Evolutionary conservation across 345 rosid species (phyloP), one percentile per base, ranked within the genome.

Genomic region (Anastatica hierochuntica): DNA sequence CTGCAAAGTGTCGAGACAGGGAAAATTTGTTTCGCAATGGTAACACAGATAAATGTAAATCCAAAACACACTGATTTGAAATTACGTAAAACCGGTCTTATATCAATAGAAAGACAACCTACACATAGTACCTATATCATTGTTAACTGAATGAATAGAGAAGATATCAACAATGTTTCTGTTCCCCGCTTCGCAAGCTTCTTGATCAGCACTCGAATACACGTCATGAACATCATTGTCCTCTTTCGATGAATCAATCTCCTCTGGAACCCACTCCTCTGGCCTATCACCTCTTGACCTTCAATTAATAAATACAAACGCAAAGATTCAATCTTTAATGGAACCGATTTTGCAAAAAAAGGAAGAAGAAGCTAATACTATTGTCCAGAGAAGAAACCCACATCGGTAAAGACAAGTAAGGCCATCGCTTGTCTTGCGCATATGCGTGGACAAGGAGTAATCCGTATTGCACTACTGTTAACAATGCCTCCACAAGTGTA

Each of bases 361-460:
- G n/a, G n/a, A n/a, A n/a, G n/a, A n/a, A n/a, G n/a, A n/a, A 44
- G 27, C 43, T 17, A 60, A 40, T 21, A 4, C 31, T 20, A 59
- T 23, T 37, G 43, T 11, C 29, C 33, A 31, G 13, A 18, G 47
- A 41, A 63, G 43, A 58, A 55, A 53, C 90, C 50, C 59, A 86
- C 98, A 90, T 37, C 12, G 98, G 98, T 53, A 90, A 74, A 38
- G 96, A 90, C 33, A 86, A 12, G 66, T 77, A 90, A 59, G 96
- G 95, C 96, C 98, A 90, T 15, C 85, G 87, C 73, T 77, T 84
- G 75, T 90, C 98, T 79, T 90, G 92, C 46, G 83, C 98, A 75
- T 84, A 90, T 19, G 95, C 95, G 34, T 86, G 94, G 13, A 42
- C 33, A 18, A 90, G 72, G 53, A 84, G 89, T 35, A 84, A 66